These are phyloP conservation scores for Cavenderia fasciculata DNA, from an alignment of 78 protist genomes.

Conservation along the genomic window DNA sequence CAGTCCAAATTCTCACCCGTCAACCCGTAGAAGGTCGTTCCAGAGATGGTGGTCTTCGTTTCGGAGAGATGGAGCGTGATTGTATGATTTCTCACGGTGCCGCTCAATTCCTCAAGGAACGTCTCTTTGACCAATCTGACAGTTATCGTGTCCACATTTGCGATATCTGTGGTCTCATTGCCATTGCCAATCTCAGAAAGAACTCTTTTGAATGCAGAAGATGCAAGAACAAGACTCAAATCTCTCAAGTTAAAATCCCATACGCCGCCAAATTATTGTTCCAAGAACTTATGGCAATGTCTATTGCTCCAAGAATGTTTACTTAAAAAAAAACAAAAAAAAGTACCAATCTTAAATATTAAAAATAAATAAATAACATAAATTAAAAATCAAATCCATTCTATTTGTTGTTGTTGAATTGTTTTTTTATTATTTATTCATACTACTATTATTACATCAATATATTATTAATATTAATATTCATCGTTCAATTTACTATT, in stretches of 20 bases:
- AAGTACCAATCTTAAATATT: too few species aligned
- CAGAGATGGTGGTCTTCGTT: constrained; percentile 99
- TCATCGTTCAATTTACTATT: too few species aligned
- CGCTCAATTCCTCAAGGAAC: constrained; percentile 97
- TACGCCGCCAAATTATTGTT: constrained; percentile 99
- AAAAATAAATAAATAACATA: too few species aligned
- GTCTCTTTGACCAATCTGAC: constrained; percentile 95
- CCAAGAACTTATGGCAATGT: constrained; percentile 99
- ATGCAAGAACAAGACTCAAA: constrained; percentile 91
- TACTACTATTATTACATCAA: too few species aligned
- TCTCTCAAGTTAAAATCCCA: constrained; percentile 96
- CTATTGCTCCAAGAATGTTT: constrained; percentile 94
- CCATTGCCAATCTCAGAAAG: constrained; percentile 82
- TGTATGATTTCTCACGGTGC: constrained; percentile 97
- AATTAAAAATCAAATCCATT: too few species aligned
- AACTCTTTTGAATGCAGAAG: constrained; percentile 91
- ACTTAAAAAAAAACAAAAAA: constrained; percentile 10
- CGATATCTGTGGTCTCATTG: constrained; percentile 98
- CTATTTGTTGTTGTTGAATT: too few species aligned
- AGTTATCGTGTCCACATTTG: constrained; percentile 97
- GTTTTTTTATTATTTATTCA: too few species aligned
- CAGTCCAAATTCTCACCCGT: constrained; percentile 94
- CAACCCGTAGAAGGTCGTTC: constrained; percentile 99
- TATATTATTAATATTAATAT: too few species aligned
- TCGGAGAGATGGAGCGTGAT: constrained; percentile 99